These are phyloP conservation scores for Dysphania ambrosioides DNA, from an alignment of 148 eudicot species.

Conservation along the genomic window DNA sequence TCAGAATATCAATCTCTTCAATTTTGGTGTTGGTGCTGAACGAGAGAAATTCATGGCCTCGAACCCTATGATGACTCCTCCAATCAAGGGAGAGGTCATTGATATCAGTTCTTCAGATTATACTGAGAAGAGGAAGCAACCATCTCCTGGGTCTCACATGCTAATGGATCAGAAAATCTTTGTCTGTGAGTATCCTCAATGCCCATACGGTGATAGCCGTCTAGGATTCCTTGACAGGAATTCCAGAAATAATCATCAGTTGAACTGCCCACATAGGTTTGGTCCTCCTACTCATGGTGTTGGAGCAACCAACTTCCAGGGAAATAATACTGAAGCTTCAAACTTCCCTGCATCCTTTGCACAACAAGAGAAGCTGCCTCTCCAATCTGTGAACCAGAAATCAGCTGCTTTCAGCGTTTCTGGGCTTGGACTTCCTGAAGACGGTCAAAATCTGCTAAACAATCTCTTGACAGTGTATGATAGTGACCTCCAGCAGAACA, in stretches of 20 bases:
- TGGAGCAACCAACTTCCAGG: slow-evolving; percentile 28
- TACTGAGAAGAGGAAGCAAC: slow-evolving; percentile 44
- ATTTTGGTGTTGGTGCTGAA: slow-evolving; percentile 31
- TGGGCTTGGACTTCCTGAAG: slow-evolving; percentile 42
- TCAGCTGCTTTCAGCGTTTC: slow-evolving; percentile 26
- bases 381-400: slow-evolving; percentile 27
- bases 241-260: slow-evolving; percentile 50
- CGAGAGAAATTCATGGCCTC: slow-evolving; percentile 29
- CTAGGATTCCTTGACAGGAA: slow-evolving; percentile 47
- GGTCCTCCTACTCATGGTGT: slow-evolving; percentile 26
- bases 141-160: slow-evolving; percentile 25
- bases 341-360: slow-evolving; percentile 25
- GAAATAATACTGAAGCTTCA: slow-evolving; percentile 18
- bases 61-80: slow-evolving; percentile 24
- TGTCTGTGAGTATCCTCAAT: slow-evolving; percentile 44
- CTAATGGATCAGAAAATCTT: slow-evolving; percentile 35
- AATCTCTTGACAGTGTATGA: slow-evolving; percentile 43
- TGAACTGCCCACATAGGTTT: slow-evolving; percentile 37
- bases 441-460: slow-evolving; percentile 39
- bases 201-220: slow-evolving; percentile 43
- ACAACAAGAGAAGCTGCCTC: slow-evolving; percentile 30
- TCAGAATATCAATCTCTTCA: slow-evolving; percentile 29
- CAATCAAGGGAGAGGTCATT: slow-evolving; percentile 45
- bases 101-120: slow-evolving; percentile 26
- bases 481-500: slow-evolving; percentile 14